Evolutionary conservation across 2,329 filamentous ascomycete species (phyloP).

Genomic region (Zarea fungicola): DNA sequence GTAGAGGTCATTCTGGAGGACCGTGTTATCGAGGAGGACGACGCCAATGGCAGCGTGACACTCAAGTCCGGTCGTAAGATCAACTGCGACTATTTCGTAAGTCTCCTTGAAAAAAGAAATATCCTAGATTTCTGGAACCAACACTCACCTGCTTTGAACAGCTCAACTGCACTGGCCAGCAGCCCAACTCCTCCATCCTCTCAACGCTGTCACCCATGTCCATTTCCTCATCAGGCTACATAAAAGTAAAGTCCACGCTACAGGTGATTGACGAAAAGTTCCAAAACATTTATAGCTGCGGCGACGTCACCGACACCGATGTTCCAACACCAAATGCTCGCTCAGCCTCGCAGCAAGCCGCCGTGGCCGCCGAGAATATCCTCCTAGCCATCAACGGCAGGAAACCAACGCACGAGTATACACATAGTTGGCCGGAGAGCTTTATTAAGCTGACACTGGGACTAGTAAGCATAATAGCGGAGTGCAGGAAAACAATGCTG

Average conservation of each 20-base stretch:
- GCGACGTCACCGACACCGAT: constrained; percentile 53
- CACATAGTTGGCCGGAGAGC: constrained; percentile 40
- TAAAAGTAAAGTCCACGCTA: constrained; percentile 51
- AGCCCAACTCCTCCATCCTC: constrained; percentile 48
- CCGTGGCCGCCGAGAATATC: constrained; percentile 50
- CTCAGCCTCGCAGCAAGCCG: constrained; percentile 48
- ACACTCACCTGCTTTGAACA: constrained; percentile 22
- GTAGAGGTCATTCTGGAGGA: constrained; percentile 48
- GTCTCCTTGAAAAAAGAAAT: constrained; percentile 13
- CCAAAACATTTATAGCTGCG: constrained; percentile 55
- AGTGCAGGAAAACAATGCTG: neutral
- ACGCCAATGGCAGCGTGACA: constrained; percentile 33
- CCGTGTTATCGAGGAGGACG: constrained; percentile 34
- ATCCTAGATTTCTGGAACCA: neutral
- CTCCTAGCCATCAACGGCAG: constrained; percentile 39
- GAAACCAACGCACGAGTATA: constrained; percentile 34
- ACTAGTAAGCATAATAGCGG: constrained; percentile 33
- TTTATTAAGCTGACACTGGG: constrained; percentile 51
- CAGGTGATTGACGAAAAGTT: constrained; percentile 46
- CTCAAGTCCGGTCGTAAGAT: constrained; percentile 40
- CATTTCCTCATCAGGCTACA: constrained; percentile 43
- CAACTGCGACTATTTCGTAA: constrained; percentile 46
- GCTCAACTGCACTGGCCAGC: constrained; percentile 57
- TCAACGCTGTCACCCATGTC: constrained; percentile 34
- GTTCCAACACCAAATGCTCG: constrained; percentile 48